A percentile compares a stretch with the other conserved stretches of the same genome.
Evolutionary conservation across 2,329 filamentous ascomycete genomes (phyloP).

Genomic region (Sporothrix sp.): DNA sequence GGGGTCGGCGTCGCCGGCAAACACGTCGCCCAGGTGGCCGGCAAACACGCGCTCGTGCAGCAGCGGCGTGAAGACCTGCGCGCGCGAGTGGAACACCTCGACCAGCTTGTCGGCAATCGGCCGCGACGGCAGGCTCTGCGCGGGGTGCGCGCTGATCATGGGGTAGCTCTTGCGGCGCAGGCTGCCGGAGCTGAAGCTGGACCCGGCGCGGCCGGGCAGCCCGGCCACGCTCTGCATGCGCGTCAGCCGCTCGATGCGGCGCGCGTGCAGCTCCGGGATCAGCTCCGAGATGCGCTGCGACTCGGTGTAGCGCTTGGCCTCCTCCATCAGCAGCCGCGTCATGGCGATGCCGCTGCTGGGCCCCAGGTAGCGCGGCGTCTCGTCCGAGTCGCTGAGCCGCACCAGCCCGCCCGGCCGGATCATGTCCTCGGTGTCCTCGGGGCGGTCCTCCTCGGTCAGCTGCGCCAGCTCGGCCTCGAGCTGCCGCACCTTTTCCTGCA

Average conservation of each 20-base stretch:
- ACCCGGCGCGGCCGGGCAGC: conserved; percentile 37
- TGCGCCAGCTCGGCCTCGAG: conserved; percentile 74
- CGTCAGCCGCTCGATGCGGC: conserved; percentile 42
- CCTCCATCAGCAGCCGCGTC: conserved; percentile 88
- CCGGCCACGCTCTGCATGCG: conserved; percentile 56
- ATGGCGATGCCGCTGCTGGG: conserved; percentile 94
- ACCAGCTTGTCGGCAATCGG: conserved; percentile 68
- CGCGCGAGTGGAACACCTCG: conserved; percentile 79
- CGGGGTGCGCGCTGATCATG: conserved; percentile 76
- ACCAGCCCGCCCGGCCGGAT: conserved; percentile 80
- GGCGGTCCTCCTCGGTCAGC: conserved; percentile 66
- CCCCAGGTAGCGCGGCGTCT: conserved; percentile 78
- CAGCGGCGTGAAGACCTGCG: conserved; percentile 78
- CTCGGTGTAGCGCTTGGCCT: conserved; percentile 88
- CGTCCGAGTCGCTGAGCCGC: conserved; percentile 73
- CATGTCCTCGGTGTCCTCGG: conserved; percentile 70
- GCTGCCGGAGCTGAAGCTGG: conserved; percentile 41
- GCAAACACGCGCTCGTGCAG: conserved; percentile 76
- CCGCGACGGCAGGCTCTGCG: conserved; percentile 62
- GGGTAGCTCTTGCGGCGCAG: conserved; percentile 78
- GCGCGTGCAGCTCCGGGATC: conserved; percentile 62
- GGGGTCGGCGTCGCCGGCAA: conserved; percentile 62
- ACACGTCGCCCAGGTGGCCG: conserved; percentile 70
- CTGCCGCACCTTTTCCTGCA: conserved; percentile 76
- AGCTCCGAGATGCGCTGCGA: conserved; percentile 87